Evolutionary conservation across 371 early-diverging fungal species (phyloP).

Genomic region (Batrachochytrium dendrobatidis): DNA sequence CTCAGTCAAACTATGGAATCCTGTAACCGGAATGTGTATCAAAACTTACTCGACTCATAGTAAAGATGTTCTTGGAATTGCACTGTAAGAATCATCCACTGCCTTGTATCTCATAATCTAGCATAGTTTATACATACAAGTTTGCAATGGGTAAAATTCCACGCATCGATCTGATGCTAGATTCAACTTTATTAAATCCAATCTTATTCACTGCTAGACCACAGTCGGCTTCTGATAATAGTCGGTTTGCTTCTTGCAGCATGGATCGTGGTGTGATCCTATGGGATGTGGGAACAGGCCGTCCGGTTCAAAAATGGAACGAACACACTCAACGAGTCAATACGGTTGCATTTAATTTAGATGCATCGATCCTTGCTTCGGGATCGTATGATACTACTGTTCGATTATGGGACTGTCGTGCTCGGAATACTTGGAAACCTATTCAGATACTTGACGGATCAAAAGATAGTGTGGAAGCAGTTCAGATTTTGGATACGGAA

Average conservation of each 20-base stretch:
- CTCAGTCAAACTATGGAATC: slow-evolving; percentile 74
- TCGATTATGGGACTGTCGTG: slow-evolving; percentile 73
- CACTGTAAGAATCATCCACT: slow-evolving; percentile 48
- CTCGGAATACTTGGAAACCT: slow-evolving; percentile 46
- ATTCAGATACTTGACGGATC: slow-evolving; percentile 82
- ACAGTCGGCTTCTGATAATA: slow-evolving; percentile 46
- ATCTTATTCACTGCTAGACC: background rate
- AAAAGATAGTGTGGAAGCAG: slow-evolving; percentile 78
- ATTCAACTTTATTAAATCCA: background rate
- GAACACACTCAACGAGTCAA: slow-evolving; percentile 85
- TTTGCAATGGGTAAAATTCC: slow-evolving; percentile 1
- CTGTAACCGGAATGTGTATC: slow-evolving; percentile 55
- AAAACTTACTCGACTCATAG: slow-evolving; percentile 82
- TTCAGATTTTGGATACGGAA: slow-evolving; percentile 60
- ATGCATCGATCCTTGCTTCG: slow-evolving; percentile 71
- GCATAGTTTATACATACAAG: too few relatives aligned
- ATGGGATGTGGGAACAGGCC: slow-evolving; percentile 81
- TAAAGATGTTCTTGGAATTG: slow-evolving; percentile 72
- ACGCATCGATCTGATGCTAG: background rate
- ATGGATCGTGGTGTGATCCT: slow-evolving; percentile 71
- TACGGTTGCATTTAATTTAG: slow-evolving; percentile 70
- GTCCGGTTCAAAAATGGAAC: slow-evolving; percentile 59
- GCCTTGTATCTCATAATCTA: background rate
- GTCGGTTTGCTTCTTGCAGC: slow-evolving; percentile 74
- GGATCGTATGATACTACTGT: slow-evolving; percentile 89